Conservation (phyloP, 2,329 filamentous ascomycete genomes). For the Alternaria atra region DNA sequence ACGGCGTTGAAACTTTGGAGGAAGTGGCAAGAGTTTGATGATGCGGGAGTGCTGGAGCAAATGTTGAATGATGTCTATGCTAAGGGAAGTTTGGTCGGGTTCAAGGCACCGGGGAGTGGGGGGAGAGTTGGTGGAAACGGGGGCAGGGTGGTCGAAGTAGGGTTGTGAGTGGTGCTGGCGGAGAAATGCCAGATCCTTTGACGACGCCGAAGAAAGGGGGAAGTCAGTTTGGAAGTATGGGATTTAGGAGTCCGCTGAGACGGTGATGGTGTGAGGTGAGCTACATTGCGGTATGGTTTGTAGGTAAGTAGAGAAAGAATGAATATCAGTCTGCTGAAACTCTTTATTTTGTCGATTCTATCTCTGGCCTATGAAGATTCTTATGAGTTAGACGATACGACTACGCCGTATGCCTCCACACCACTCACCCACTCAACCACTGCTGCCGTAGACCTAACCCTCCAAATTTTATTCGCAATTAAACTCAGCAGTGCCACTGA, state of each 20-base stretch:
- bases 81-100: slow-evolving; percentile 65
- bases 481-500: too few relatives aligned
- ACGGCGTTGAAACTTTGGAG: slow-evolving; percentile 89
- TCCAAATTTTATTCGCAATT: too few relatives aligned
- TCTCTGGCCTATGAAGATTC: too few relatives aligned
- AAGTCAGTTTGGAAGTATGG: slow-evolving; percentile 47
- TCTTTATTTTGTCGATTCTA: too few relatives aligned
- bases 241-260: slow-evolving; percentile 49
- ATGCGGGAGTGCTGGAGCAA: slow-evolving; percentile 81
- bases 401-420: too few relatives aligned
- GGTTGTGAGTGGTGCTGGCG: slow-evolving; percentile 40
- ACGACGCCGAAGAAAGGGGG: slow-evolving; percentile 61
- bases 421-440: too few relatives aligned
- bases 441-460: too few relatives aligned
- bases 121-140: slow-evolving; percentile 14
- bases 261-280: not conserved
- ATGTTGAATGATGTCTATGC: slow-evolving; percentile 89
- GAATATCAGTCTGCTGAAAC: too few relatives aligned
- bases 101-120: slow-evolving; percentile 46
- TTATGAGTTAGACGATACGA: too few relatives aligned
- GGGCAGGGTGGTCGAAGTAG: slow-evolving; percentile 8
- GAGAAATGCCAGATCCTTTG: slow-evolving; percentile 65
- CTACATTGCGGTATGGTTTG: not conserved
- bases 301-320: not conserved
- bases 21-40: slow-evolving; percentile 88